Conservation (phyloP, 78 protist species). For the Guillardia theta region DNA sequence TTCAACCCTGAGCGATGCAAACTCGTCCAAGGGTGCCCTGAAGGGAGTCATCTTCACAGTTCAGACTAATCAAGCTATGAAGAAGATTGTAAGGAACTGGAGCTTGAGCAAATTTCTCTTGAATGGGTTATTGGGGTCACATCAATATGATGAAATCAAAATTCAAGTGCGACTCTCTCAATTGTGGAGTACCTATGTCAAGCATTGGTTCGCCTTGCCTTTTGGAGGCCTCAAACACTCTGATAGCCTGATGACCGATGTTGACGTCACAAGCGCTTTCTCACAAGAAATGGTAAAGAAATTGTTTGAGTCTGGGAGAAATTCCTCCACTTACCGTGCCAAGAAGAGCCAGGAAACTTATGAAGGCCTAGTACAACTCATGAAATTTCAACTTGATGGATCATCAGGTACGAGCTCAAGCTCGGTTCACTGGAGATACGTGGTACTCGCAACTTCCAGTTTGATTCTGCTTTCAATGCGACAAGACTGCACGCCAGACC, state of each 20-base stretch:
- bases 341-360: background rate
- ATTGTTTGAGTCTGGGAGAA: background rate
- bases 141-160: background rate
- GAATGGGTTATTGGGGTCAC: background rate
- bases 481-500: background rate
- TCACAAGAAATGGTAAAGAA: background rate
- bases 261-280: background rate
- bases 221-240: background rate
- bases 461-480: background rate
- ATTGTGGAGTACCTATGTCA: background rate
- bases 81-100: background rate
- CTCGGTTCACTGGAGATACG: background rate
- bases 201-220: background rate
- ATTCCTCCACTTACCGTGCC: background rate
- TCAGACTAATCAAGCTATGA: background rate
- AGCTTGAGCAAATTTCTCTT: background rate
- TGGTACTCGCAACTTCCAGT: background rate
- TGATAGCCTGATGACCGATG: background rate
- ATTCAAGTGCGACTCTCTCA: background rate
- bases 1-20: background rate
- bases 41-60: background rate
- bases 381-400: no score
- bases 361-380: background rate
- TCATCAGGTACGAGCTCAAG: no score
- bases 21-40: background rate